Percentiles rank a stretch among this genome's conserved stretches.
These are phyloP conservation scores for Beauveria scarabaeidicola DNA, from an alignment of 2,329 filamentous ascomycete species.

Conservation along the genomic window DNA sequence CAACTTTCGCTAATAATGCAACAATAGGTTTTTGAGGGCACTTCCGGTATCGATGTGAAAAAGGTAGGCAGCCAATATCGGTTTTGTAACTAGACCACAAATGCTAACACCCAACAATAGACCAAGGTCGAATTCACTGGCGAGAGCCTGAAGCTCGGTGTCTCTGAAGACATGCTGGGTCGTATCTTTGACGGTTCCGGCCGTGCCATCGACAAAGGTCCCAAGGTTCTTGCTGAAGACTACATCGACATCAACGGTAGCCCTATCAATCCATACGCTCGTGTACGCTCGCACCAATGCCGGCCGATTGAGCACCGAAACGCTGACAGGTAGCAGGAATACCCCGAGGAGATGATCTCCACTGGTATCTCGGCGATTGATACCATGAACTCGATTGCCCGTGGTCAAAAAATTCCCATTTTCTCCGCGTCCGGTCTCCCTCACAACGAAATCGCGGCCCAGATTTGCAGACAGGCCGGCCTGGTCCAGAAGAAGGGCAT, in stretches of 20 bases:
- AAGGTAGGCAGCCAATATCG: conserved; percentile 53
- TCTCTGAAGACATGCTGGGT: conserved; percentile 98
- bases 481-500: conserved; percentile 71
- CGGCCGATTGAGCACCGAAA: not conserved
- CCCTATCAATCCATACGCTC: conserved; percentile 96
- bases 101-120: conserved; percentile 37
- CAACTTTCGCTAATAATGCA: conserved; percentile 18
- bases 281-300: conserved; percentile 47
- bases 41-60: conserved; percentile 95
- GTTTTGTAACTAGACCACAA: not conserved
- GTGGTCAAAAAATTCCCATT: conserved; percentile 99
- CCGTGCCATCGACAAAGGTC: conserved; percentile 96
- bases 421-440: conserved; percentile 97
- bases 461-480: conserved; percentile 95
- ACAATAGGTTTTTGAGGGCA: conserved; percentile 88
- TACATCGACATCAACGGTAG: conserved; percentile 98
- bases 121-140: conserved; percentile 97
- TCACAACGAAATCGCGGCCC: conserved; percentile 98
- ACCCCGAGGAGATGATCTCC: conserved; percentile 99
- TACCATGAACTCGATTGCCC: conserved; percentile 95
- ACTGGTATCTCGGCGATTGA: conserved; percentile 99
- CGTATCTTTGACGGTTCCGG: conserved; percentile 98
- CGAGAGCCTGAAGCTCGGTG: conserved; percentile 94
- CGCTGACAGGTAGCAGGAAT: conserved; percentile 53
- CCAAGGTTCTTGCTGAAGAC: conserved; percentile 94